These are phyloP conservation scores for Martiniozyma asiatica DNA, from an alignment of 1,139 yeast genomes.

Conservation along the genomic window DNA sequence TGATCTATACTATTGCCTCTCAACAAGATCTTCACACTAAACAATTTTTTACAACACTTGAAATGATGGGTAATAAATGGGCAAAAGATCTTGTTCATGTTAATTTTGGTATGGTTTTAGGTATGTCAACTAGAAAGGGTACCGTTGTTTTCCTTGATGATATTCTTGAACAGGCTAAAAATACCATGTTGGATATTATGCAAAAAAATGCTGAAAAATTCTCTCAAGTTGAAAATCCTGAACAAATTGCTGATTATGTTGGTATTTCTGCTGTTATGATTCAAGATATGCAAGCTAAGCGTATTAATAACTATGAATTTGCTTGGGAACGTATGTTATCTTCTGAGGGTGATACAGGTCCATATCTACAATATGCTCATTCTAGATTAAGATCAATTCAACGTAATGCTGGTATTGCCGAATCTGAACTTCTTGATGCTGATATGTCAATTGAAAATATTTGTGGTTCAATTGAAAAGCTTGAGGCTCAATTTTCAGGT, in stretches of 20 bases:
- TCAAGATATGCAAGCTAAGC: conserved; percentile 97
- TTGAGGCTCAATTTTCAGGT: conserved; percentile 36
- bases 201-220: conserved; percentile 83
- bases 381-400: conserved; percentile 92
- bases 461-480: conserved; percentile 34
- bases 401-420: conserved; percentile 52
- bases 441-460: conserved; percentile 53
- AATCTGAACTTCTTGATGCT: conserved; percentile 41
- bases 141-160: conserved; percentile 94
- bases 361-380: conserved; percentile 96
- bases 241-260: conserved; percentile 85
- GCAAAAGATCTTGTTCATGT: conserved; percentile 65
- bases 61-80: conserved; percentile 88
- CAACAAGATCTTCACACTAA: conserved; percentile 94
- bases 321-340: conserved; percentile 98
- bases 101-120: conserved; percentile 95
- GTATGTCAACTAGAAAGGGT: conserved; percentile 98
- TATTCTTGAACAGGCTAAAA: conserved; percentile 88
- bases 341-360: conserved; percentile 99
- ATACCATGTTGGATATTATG: conserved; percentile 96
- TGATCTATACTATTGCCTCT: conserved; percentile 89
- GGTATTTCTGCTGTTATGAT: conserved; percentile 98
- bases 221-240: conserved; percentile 90
- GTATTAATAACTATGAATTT: conserved; percentile 91
- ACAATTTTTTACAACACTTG: conserved; percentile 89